These are phyloP conservation scores for Geoglossum cookeanum DNA, from an alignment of 2,329 filamentous ascomycete genomes.

Conservation along the genomic window DNA sequence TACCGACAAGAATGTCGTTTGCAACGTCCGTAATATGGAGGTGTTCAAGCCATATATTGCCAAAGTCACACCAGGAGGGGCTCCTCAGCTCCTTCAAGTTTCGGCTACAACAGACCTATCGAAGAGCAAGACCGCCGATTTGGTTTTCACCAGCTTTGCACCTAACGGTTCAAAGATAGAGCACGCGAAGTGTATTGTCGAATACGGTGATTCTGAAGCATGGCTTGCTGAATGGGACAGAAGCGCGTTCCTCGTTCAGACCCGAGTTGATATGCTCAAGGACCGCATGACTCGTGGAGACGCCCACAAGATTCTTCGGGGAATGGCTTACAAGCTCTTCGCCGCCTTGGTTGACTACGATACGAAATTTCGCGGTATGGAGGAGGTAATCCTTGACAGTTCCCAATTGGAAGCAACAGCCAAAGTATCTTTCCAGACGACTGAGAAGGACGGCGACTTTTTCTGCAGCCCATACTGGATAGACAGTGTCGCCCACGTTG, in stretches of 20 bases:
- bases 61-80: background rate
- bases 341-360: constrained; percentile 18
- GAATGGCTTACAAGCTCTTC: constrained; percentile 21
- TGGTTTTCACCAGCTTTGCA: constrained; percentile 6
- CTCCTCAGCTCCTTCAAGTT: background rate
- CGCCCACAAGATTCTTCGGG: constrained; percentile 15
- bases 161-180: constrained; percentile 11
- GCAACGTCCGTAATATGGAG: constrained; percentile 23
- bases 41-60: constrained; percentile 16
- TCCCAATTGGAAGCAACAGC: constrained; percentile 20
- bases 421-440: constrained; percentile 15
- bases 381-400: constrained; percentile 20
- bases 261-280: constrained; percentile 17
- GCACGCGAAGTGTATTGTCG: constrained; percentile 16
- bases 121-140: background rate
- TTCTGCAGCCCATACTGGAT: constrained; percentile 19
- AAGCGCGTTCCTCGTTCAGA: constrained; percentile 15
- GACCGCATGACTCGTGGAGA: constrained; percentile 14
- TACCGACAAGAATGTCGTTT: constrained; percentile 10
- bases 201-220: constrained; percentile 12
- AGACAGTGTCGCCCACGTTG: constrained; percentile 19
- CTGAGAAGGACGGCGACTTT: constrained; percentile 12
- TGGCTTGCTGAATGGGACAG: constrained; percentile 17
- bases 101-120: constrained; percentile 1
- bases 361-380: constrained; percentile 18